Conservation (phyloP, 1,284 basidiomycete species). For the Schizophyllum commune region DNA sequence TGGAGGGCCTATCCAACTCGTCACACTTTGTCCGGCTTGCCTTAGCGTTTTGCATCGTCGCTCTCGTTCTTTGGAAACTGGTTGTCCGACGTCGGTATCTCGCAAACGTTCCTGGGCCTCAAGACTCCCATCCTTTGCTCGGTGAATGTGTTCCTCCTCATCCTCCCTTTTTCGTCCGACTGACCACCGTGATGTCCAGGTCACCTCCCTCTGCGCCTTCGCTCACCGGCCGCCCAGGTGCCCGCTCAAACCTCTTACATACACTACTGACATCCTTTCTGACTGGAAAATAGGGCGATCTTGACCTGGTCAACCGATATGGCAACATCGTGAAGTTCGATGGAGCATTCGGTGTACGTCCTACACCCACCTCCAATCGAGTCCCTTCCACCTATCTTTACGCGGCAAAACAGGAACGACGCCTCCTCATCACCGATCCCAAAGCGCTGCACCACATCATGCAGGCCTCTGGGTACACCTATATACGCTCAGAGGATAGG, state of each 20-base stretch:
- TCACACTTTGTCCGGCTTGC: too few relatives aligned
- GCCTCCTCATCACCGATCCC: constrained; percentile 31
- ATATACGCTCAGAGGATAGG: constrained; percentile 25
- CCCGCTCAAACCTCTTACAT: background rate
- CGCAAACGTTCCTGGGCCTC: too few relatives aligned
- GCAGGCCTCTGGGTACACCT: constrained; percentile 32
- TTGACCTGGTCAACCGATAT: constrained; percentile 28
- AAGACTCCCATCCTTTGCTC: too few relatives aligned
- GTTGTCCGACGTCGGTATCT: too few relatives aligned
- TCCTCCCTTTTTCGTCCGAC: too few relatives aligned
- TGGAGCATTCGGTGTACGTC: constrained; percentile 25
- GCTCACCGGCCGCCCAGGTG: background rate
- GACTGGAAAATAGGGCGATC: constrained; percentile 20
- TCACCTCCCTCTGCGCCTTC: background rate
- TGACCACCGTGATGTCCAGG: background rate
- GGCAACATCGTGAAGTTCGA: constrained; percentile 28
- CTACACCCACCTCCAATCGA: background rate
- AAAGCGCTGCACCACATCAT: constrained; percentile 35
- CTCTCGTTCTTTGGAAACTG: too few relatives aligned
- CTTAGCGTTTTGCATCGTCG: too few relatives aligned
- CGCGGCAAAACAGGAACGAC: constrained; percentile 24
- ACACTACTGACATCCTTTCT: background rate
- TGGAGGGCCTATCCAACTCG: too few relatives aligned
- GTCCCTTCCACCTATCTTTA: background rate
- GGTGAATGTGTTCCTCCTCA: too few relatives aligned